These are phyloP conservation scores for Cryphonectria japonica DNA, from an alignment of 2,329 filamentous ascomycete genomes.

Conservation along the genomic window DNA sequence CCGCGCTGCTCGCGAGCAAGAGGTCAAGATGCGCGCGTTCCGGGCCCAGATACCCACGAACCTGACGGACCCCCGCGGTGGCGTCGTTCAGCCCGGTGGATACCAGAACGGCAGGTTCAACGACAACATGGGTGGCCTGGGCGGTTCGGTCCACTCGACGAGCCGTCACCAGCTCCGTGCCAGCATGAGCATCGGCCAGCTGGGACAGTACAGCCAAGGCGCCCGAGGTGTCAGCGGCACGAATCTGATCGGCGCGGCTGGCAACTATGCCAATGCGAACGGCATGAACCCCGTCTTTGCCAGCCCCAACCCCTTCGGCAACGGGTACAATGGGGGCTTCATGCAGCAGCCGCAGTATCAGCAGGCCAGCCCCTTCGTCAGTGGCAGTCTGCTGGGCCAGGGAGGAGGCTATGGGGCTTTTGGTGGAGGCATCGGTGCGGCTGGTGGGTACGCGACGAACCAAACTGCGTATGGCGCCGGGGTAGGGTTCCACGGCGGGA, in stretches of 20 bases:
- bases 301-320: constrained; percentile 23
- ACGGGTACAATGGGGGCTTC: constrained; percentile 26
- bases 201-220: constrained; percentile 17
- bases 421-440: constrained; percentile 23
- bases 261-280: constrained; percentile 25
- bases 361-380: constrained; percentile 24
- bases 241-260: constrained; percentile 28
- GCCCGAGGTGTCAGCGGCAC: constrained; percentile 17
- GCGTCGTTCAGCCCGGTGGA: constrained; percentile 45
- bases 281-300: constrained; percentile 27
- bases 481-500: constrained; percentile 21
- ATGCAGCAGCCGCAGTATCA: constrained; percentile 25
- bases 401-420: constrained; percentile 20
- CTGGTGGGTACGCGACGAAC: constrained; percentile 22
- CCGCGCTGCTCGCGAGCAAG: constrained; percentile 46
- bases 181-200: constrained; percentile 32
- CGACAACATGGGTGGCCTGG: constrained; percentile 48
- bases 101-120: constrained; percentile 60
- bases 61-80: constrained; percentile 39
- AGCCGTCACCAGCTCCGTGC: constrained; percentile 28
- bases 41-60: constrained; percentile 54
- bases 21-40: constrained; percentile 53
- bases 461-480: constrained; percentile 27
- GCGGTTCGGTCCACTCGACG: constrained; percentile 22
- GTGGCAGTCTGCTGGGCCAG: constrained; percentile 22